Conservation (phyloP, 1,284 basidiomycete species). For the Leccinum solheimii region DNA sequence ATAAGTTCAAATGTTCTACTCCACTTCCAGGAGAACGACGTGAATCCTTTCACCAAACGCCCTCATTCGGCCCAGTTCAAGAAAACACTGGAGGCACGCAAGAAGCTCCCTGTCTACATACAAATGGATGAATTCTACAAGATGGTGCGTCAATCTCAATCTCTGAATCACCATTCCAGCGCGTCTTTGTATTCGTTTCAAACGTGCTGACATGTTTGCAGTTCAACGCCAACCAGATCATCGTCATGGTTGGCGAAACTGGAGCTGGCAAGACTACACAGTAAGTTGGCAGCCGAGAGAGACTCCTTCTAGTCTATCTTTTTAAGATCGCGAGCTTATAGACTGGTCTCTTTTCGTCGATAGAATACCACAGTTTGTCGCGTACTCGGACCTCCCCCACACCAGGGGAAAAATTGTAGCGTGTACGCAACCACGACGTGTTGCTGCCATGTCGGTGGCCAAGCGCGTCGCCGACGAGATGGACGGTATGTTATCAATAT, state of each 20-base stretch:
- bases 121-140: constrained; percentile 93
- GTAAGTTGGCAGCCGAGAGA: constrained; percentile 46
- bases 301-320: constrained; percentile 19
- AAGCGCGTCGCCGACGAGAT: constrained; percentile 99
- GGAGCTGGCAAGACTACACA: constrained; percentile 99
- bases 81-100: constrained; percentile 83
- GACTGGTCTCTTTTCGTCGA: constrained; percentile 29
- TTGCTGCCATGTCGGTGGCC: constrained; percentile 97
- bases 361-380: constrained; percentile 94
- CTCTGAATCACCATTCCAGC: constrained; percentile 36
- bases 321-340: constrained; percentile 23
- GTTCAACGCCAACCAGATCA: constrained; percentile 87
- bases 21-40: constrained; percentile 65
- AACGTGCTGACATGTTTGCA: constrained; percentile 33
- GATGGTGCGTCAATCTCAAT: constrained; percentile 56
- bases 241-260: constrained; percentile 97
- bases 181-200: constrained; percentile 19
- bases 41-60: constrained; percentile 83
- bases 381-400: constrained; percentile 90
- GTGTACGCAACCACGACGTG: constrained; percentile 96
- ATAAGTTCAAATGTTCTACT: background rate
- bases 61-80: constrained; percentile 82
- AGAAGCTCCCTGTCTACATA: constrained; percentile 87
- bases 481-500: constrained; percentile 68
- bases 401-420: constrained; percentile 89